Evolutionary conservation across 176 grass and related monocot species (phyloP).

Genomic region (Paspalum notatum): DNA sequence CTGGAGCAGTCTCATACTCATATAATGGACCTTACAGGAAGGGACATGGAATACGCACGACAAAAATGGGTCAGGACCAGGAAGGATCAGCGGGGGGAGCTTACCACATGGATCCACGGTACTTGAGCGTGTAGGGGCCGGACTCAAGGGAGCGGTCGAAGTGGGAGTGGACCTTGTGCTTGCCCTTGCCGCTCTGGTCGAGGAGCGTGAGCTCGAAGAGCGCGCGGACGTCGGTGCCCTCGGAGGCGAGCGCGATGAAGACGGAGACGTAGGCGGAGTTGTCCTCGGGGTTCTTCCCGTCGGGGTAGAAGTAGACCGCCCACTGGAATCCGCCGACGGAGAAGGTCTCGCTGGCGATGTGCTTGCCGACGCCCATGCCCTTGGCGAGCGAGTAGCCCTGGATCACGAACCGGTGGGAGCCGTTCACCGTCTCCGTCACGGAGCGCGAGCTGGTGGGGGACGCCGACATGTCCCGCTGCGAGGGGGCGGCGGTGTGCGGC

Average conservation of each 20-base stretch:
- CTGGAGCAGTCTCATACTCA: background rate
- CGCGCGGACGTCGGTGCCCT: conserved; percentile 63
- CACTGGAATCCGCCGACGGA: conserved; percentile 60
- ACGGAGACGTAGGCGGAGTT: conserved; percentile 67
- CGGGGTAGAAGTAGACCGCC: conserved; percentile 87
- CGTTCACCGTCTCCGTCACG: conserved; percentile 72
- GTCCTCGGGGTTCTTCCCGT: conserved; percentile 76
- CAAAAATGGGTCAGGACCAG: background rate
- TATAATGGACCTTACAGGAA: background rate
- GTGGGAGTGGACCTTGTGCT: conserved; percentile 88
- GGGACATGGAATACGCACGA: too few relatives aligned
- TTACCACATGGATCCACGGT: conserved; percentile 96
- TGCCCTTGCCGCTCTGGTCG: conserved; percentile 80
- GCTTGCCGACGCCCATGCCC: conserved; percentile 67
- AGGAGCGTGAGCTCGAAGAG: conserved; percentile 77
- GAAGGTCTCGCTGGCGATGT: conserved; percentile 73
- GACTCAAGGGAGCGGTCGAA: conserved; percentile 84
- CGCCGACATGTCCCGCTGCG: conserved; percentile 52
- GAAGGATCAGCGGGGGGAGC: background rate
- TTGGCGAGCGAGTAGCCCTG: conserved; percentile 72
- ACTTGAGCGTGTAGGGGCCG: conserved; percentile 86
- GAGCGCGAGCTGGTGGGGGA: conserved; percentile 90
- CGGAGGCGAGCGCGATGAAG: conserved; percentile 73
- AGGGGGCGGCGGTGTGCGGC: background rate
- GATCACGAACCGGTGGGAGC: conserved; percentile 75